These are phyloP conservation scores for Ustilago loliicola DNA, from an alignment of 1,284 basidiomycete species.

Conservation along the genomic window DNA sequence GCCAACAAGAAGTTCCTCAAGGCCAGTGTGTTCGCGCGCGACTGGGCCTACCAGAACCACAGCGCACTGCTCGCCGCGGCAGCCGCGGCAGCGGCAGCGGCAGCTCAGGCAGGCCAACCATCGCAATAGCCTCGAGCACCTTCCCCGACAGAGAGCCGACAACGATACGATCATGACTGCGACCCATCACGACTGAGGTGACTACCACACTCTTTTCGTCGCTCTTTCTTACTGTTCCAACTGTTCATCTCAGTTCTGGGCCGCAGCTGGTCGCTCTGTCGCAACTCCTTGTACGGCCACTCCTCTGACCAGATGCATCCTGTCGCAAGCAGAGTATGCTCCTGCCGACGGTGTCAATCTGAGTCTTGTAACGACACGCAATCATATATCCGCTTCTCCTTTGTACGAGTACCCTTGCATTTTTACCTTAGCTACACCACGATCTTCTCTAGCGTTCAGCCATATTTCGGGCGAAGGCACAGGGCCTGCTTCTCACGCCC, in stretches of 20 bases:
- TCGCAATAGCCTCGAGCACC: conserved; percentile 1
- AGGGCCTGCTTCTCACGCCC: neutral
- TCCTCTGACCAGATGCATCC: neutral
- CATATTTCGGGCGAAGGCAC: neutral
- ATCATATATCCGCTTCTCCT: conserved; percentile 17
- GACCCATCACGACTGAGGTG: conserved; percentile 15
- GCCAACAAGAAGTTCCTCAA: conserved; percentile 92
- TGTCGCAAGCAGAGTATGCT: conserved; percentile 6
- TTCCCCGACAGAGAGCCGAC: neutral
- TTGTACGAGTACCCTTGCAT: conserved; percentile 28
- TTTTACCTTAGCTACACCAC: neutral
- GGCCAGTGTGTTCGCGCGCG: conserved; percentile 75
- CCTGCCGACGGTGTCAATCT: neutral
- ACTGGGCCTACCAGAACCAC: conserved; percentile 72
- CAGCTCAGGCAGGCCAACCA: conserved; percentile 35
- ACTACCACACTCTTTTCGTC: conserved; percentile 36
- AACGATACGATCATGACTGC: neutral
- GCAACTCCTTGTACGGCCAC: neutral
- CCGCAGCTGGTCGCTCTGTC: conserved; percentile 6
- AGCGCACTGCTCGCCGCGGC: conserved; percentile 46
- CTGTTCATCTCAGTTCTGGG: conserved; percentile 22
- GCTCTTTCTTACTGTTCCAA: conserved; percentile 22
- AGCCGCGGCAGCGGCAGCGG: conserved; percentile 45
- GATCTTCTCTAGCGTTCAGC: neutral
- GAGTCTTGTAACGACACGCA: conserved; percentile 12